Conservation (phyloP, 2,329 filamentous ascomycete genomes). For the Penicillium digitatum region DNA sequence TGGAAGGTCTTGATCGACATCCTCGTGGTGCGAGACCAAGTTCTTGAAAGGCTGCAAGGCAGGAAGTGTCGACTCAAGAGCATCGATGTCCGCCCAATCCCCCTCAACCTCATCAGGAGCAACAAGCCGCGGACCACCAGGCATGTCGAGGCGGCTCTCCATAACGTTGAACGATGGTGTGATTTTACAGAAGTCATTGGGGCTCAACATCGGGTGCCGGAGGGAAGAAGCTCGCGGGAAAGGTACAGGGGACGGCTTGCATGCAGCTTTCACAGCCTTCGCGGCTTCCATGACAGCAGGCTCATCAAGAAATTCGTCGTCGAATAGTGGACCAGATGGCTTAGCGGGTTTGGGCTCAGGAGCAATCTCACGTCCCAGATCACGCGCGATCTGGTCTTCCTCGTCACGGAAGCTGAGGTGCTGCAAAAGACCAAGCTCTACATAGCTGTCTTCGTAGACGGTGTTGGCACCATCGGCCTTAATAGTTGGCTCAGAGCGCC, state of each 20-base stretch:
- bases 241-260: background rate
- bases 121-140: background rate
- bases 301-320: slow-evolving; percentile 2
- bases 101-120: background rate
- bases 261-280: background rate
- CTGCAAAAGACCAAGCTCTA: slow-evolving; percentile 5
- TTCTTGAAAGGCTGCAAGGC: slow-evolving; percentile 2
- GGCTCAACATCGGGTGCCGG: background rate
- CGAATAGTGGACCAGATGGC: background rate
- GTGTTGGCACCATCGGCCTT: background rate
- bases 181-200: background rate
- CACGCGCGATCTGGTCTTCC: slow-evolving; percentile 3
- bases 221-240: slow-evolving; percentile 5
- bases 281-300: background rate
- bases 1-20: background rate
- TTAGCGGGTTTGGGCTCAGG: slow-evolving; percentile 1
- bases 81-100: slow-evolving; percentile 6
- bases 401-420: slow-evolving; percentile 10
- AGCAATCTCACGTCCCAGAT: slow-evolving; percentile 3
- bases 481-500: slow-evolving; percentile 42
- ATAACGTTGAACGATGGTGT: background rate
- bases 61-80: slow-evolving; percentile 3
- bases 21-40: background rate
- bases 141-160: background rate
- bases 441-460: slow-evolving; percentile 3